phyloP scores from a whole-genome alignment of 1,284 basidiomycete genomes.

The Marasmius tenuissimus region DNA sequence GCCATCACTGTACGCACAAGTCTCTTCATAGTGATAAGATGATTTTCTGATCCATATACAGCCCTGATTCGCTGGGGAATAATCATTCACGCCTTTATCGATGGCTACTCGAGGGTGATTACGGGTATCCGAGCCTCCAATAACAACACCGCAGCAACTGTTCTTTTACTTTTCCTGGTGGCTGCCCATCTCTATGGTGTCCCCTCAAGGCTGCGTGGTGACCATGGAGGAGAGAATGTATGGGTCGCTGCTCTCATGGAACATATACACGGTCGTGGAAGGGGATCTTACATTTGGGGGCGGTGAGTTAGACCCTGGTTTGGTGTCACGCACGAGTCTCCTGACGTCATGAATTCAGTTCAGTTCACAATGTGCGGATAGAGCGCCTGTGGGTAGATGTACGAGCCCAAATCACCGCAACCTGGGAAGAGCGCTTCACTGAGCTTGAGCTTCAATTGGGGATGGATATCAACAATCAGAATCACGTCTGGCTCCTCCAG shows the following conservation, averaged over 20 bases:
- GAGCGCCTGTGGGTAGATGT: conserved; percentile 11
- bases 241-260: conserved; percentile 24
- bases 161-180: conserved; percentile 22
- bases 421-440: conserved; percentile 5
- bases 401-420: neutral
- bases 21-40: no score
- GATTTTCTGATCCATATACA: no score
- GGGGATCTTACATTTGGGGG: conserved; percentile 27
- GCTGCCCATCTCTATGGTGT: conserved; percentile 16
- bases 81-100: conserved; percentile 12
- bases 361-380: conserved; percentile 7
- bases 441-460: conserved; percentile 4
- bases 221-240: conserved; percentile 27
- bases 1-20: conserved; percentile 13
- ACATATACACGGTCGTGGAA: conserved; percentile 8
- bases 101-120: conserved; percentile 10
- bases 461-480: neutral
- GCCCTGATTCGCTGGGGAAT: conserved; percentile 10
- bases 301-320: conserved; percentile 16
- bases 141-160: conserved; percentile 18
- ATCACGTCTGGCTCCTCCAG: conserved; percentile 27
- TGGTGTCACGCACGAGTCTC: no score
- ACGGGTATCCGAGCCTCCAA: conserved; percentile 5
- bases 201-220: conserved; percentile 24
- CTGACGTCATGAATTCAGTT: neutral